Base-by-base conservation (phyloP, 1,284 basidiomycete genomes). In the Inonotus hispidus region DNA sequence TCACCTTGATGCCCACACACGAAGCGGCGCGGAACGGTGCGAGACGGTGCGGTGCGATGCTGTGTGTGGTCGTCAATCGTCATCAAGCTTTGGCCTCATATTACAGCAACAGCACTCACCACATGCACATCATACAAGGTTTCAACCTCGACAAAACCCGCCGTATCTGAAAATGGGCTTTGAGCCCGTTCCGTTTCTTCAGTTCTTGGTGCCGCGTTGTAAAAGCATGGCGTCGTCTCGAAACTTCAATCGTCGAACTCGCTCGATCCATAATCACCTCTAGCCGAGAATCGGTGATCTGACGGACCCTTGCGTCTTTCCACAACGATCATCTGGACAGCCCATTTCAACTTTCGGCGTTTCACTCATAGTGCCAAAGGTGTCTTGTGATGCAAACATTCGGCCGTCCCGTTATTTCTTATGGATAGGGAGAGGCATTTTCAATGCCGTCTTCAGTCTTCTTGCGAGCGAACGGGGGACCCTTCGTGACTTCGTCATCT, bases 191-290 rank as follows among this genome's bases (percentile, higher is more conserved):
- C n/a, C 23, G 19, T 21, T 19, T n/a, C 23, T 46, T 58, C 13
- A 53, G 55, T 41, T n/a, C 21, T 52, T 55, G 23, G 25, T 39
- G 61, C 61, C 61, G 56, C 61, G 52, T 62, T 62, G 61, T 43
- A 62, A 62, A 59, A 19, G 61, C 61, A 50, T 62, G 61, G 56
- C 45, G 21, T 32, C 13, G 16, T 32, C 4, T 32, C 32, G 32
- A 32, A 32, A 32, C 3, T 4, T 6, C 6, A 46, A 47, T 46
- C 29, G 29, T 49, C 47, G 23, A 25, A 54, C 37, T 54, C 38
- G 39, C 35, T 41, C n/a, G 16, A 35, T 32, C 27, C 27, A 35
- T 14, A 14, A n/a, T 49, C 23, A n/a, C n/a, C 32, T 32, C 32
- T 32, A 43, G 16, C 19, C 41, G 16, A 43, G 41, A 43, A 43